Percentiles rank a stretch among this genome's conserved stretches.
Evolutionary conservation across 805 yeast species (phyloP).

Genomic region (Starmera quercuum): DNA sequence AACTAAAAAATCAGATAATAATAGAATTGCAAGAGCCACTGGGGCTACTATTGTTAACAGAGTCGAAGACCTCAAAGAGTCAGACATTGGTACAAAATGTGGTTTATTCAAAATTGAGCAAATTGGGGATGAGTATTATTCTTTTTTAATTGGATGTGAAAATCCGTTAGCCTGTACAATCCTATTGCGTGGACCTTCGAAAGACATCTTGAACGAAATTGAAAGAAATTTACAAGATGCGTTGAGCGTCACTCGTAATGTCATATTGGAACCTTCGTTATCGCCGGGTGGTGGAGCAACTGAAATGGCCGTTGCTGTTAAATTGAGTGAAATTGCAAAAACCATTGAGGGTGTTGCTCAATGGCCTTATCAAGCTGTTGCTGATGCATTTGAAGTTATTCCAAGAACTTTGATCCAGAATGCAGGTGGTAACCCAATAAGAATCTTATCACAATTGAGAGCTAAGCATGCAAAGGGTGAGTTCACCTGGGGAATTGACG

Average conservation of each 20-base stretch:
- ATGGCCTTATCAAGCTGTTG: constrained; percentile 98
- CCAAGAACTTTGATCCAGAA: constrained; percentile 97
- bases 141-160: constrained; percentile 72
- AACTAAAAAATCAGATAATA: constrained; percentile 91
- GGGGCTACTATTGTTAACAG: constrained; percentile 97
- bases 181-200: constrained; percentile 90
- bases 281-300: constrained; percentile 99
- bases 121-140: constrained; percentile 95
- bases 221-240: constrained; percentile 98
- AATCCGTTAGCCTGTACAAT: constrained; percentile 93
- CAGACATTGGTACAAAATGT: constrained; percentile 84
- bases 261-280: constrained; percentile 86
- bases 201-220: constrained; percentile 91
- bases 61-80: constrained; percentile 86
- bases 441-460: constrained; percentile 81
- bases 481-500: constrained; percentile 85
- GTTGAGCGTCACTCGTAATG: constrained; percentile 95
- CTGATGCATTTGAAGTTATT: constrained; percentile 97
- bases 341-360: constrained; percentile 90
- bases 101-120: constrained; percentile 88
- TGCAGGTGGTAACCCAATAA: constrained; percentile 95
- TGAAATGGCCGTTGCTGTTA: constrained; percentile 95
- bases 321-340: constrained; percentile 84
- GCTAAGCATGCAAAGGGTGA: constrained; percentile 94
- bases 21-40: constrained; percentile 93